Evolutionary conservation across 1,139 yeast genomes (phyloP), one percentile per base, ranked within the genome.

Genomic region (Spathaspora sp.): DNA sequence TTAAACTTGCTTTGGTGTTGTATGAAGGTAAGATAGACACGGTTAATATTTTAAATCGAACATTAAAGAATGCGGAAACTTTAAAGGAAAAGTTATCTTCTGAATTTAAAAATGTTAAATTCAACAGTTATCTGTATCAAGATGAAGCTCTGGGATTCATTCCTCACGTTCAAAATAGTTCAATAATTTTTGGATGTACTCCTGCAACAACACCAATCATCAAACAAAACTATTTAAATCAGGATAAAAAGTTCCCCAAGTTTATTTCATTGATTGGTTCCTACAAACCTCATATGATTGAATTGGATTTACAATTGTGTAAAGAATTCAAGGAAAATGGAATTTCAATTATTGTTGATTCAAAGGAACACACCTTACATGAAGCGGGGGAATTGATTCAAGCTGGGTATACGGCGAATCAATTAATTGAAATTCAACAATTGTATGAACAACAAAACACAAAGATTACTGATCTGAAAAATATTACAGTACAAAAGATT

Each of bases 351-450:
- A 62, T 84, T 6, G 88, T 84, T 2, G 90, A 84, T 55, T 80
- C 87, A 0, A 69, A 67, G 41, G 78, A 74, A 18, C 86, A 82
- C 49, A 72, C 82, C 3, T 59, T 80, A 24, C 67, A 64, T 5
- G 90, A 84, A 61, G 83, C 89, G 0, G 90, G 90, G 1, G 89
- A 84, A 51, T 60, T 82, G 50, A 72, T 82, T 47, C 75, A 75
- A 57, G 68, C 76, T 34, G 62, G 61, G 1, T 71, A 78, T 20
- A 51, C 56, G 0, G 60, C 50, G 1, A 59, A 61, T 2, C 65
- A 73, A 15, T 61, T 81, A 43, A 58, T 80, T 8, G 83, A 80
- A 54, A 56, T 82, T 43, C 69, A 78, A 0, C 70, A 74, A 11
- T 52, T 80, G 43, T 57, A 56, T 43, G 18, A 51, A 26, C 41